phyloP scores from a whole-genome alignment of 495 filamentous ascomycete species.

The Tuber aestivum region DNA sequence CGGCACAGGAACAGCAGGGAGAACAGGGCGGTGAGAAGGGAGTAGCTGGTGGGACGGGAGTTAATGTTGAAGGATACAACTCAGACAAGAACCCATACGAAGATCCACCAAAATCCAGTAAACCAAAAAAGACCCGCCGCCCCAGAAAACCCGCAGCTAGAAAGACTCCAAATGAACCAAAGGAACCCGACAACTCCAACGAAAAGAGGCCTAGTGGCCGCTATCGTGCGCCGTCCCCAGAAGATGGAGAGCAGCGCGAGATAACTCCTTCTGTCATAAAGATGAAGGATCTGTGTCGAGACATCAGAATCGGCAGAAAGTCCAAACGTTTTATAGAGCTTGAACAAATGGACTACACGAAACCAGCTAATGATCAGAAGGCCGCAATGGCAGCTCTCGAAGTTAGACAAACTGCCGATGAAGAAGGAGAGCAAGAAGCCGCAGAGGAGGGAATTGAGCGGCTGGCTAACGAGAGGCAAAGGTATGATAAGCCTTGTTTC shows the following conservation, averaged over 20 bases:
- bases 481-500: constrained; percentile 23
- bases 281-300: constrained; percentile 77
- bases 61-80: constrained; percentile 10
- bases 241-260: constrained; percentile 64
- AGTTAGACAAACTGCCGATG: constrained; percentile 15
- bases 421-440: constrained; percentile 26
- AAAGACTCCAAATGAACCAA: constrained; percentile 30
- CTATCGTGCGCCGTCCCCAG: constrained; percentile 60
- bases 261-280: constrained; percentile 64
- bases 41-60: constrained; percentile 22
- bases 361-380: constrained; percentile 21
- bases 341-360: constrained; percentile 43
- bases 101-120: constrained; percentile 30
- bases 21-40: constrained; percentile 41
- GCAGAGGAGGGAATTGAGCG: constrained; percentile 28
- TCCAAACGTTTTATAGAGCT: constrained; percentile 63
- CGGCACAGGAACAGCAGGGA: constrained; percentile 25
- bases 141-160: constrained; percentile 17
- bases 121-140: constrained; percentile 39
- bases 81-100: constrained; percentile 39
- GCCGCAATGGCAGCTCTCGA: constrained; percentile 20
- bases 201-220: constrained; percentile 39
- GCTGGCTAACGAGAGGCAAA: constrained; percentile 19
- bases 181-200: constrained; percentile 23
- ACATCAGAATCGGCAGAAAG: constrained; percentile 69